phyloP scores from a whole-genome alignment of 768 basidiomycete genomes.

The Ephemerocybe angulata region DNA sequence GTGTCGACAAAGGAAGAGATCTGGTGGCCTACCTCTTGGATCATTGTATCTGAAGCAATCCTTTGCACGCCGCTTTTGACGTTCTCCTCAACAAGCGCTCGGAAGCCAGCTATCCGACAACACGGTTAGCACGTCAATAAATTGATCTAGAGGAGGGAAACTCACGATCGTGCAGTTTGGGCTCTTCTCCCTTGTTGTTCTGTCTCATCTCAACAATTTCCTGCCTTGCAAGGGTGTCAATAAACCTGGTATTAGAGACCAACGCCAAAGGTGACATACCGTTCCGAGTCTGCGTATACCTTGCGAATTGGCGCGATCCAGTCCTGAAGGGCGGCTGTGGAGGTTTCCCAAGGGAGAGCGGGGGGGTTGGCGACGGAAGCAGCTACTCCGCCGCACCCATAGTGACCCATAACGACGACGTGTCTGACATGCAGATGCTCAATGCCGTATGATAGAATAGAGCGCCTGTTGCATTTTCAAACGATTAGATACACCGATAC shows the following conservation, averaged over 20 bases:
- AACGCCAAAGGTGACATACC: conserved; percentile 20
- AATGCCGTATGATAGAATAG: conserved; percentile 26
- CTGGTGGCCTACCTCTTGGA: conserved; percentile 27
- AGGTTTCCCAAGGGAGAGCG: conserved; percentile 17
- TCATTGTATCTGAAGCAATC: conserved; percentile 25
- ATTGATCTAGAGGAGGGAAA: conserved; percentile 1
- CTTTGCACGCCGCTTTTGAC: conserved; percentile 29
- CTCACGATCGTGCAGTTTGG: conserved; percentile 30
- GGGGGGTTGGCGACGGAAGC: conserved; percentile 16
- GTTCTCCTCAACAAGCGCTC: conserved; percentile 43
- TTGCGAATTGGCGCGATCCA: conserved; percentile 40
- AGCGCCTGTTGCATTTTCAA: no score
- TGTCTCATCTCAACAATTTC: conserved; percentile 33
- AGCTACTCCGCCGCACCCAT: conserved; percentile 30
- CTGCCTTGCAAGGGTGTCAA: conserved; percentile 10
- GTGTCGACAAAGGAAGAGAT: no score
- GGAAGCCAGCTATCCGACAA: conserved; percentile 31
- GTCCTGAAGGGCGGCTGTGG: conserved; percentile 31
- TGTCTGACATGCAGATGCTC: conserved; percentile 26
- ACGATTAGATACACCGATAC: no score
- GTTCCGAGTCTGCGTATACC: conserved; percentile 31
- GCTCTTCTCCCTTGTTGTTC: conserved; percentile 18
- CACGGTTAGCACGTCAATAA: neutral
- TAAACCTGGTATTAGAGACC: neutral
- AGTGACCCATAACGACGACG: conserved; percentile 29